Percentiles rank a stretch among this genome's conserved stretches.
Conservation (phyloP, 2,329 filamentous ascomycete genomes). For the Diaporthe nobilis region DNA sequence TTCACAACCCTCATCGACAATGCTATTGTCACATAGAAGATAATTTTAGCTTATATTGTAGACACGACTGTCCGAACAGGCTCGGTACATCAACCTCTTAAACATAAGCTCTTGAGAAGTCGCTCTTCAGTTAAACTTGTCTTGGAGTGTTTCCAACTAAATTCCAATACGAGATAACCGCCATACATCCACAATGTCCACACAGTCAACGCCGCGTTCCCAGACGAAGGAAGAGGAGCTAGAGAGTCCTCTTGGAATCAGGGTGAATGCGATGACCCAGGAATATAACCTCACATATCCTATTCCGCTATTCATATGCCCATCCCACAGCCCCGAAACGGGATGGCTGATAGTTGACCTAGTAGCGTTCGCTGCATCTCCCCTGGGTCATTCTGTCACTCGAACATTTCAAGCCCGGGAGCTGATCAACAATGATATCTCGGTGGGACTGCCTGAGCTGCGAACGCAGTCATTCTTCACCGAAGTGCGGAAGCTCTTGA, state of each 20-base stretch:
- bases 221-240: not conserved
- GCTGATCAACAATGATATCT: conserved; percentile 7
- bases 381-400: not conserved
- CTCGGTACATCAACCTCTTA: too few species aligned
- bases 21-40: too few species aligned
- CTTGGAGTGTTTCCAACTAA: not conserved
- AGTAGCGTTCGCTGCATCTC: not conserved
- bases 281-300: not conserved
- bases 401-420: conserved; percentile 24
- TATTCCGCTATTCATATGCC: not conserved
- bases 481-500: conserved; percentile 30
- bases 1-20: too few species aligned
- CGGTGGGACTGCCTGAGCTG: not conserved
- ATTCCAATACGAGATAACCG: not conserved
- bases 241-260: not conserved
- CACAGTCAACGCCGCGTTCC: not conserved
- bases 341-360: not conserved
- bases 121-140: not conserved
- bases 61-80: too few species aligned
- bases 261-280: not conserved
- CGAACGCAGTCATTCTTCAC: conserved; percentile 6
- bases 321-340: not conserved
- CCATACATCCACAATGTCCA: not conserved
- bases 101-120: too few species aligned
- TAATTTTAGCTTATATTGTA: too few species aligned